A percentile compares a stretch with the other conserved stretches of the same genome.
Conservation (phyloP, 768 basidiomycete species). For the Suillus lakei region DNA sequence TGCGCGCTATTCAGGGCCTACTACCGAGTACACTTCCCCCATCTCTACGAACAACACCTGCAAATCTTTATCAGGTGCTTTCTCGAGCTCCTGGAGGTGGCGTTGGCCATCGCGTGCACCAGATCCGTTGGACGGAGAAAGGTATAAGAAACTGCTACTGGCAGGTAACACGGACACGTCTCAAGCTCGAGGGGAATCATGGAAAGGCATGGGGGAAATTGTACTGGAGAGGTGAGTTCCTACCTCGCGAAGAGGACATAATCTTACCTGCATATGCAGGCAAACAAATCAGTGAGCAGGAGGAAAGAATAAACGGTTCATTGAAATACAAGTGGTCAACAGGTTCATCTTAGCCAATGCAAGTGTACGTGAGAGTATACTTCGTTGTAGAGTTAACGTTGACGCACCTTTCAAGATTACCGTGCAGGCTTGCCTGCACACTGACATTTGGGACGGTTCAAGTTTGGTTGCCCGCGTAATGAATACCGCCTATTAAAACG, state of each 20-base stretch:
- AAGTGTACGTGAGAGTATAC: not conserved
- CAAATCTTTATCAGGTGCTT: constrained; percentile 74
- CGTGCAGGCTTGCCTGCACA: not conserved
- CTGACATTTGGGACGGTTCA: not conserved
- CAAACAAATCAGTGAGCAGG: constrained; percentile 58
- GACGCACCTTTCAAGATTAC: not conserved
- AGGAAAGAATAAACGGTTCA: constrained; percentile 69
- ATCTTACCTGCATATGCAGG: constrained; percentile 42
- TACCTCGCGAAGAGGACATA: not conserved
- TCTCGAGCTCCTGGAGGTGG: constrained; percentile 71
- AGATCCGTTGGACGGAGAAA: constrained; percentile 75
- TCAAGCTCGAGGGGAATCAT: constrained; percentile 75
- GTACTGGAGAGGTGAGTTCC: constrained; percentile 73
- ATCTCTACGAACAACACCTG: constrained; percentile 57
- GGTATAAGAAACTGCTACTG: constrained; percentile 72
- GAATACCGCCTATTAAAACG: not conserved
- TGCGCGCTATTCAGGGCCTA: constrained; percentile 52
- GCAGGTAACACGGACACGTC: constrained; percentile 70
- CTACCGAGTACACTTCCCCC: constrained; percentile 65
- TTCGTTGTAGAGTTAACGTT: not conserved
- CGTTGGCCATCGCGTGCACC: constrained; percentile 69
- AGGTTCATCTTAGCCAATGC: constrained; percentile 48
- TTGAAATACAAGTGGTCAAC: constrained; percentile 78
- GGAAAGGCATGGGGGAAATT: constrained; percentile 86
- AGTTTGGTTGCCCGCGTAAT: not conserved